These are phyloP conservation scores for Neobulgaria alba DNA, from an alignment of 2,329 filamentous ascomycete species.

Conservation along the genomic window DNA sequence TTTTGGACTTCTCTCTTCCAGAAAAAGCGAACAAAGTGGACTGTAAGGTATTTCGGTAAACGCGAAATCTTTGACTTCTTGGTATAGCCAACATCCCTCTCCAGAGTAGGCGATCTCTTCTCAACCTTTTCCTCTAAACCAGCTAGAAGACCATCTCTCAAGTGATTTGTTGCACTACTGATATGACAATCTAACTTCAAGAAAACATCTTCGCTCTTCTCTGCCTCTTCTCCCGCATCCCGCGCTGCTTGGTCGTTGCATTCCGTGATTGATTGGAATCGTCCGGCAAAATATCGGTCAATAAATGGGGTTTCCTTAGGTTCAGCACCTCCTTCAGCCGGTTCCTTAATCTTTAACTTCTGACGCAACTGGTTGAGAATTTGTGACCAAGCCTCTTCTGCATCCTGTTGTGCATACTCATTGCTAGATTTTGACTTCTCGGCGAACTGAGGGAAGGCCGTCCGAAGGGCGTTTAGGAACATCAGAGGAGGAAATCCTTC, in stretches of 20 bases:
- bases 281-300: slow-evolving; percentile 82
- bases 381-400: slow-evolving; percentile 96
- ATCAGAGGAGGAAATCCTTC: slow-evolving; percentile 74
- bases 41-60: slow-evolving; percentile 87
- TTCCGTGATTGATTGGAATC: slow-evolving; percentile 67
- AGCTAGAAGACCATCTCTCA: slow-evolving; percentile 78
- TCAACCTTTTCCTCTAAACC: slow-evolving; percentile 83
- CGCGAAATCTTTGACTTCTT: slow-evolving; percentile 86
- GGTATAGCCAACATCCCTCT: slow-evolving; percentile 74
- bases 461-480: slow-evolving; percentile 74
- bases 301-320: slow-evolving; percentile 61
- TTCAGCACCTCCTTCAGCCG: slow-evolving; percentile 37
- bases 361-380: slow-evolving; percentile 76
- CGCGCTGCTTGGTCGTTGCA: slow-evolving; percentile 76
- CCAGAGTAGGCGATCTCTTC: slow-evolving; percentile 74
- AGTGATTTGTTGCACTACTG: slow-evolving; percentile 74
- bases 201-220: slow-evolving; percentile 64
- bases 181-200: slow-evolving; percentile 97
- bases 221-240: slow-evolving; percentile 63
- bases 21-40: slow-evolving; percentile 97
- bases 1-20: slow-evolving; percentile 95
- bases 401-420: slow-evolving; percentile 95
- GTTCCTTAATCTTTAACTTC: slow-evolving; percentile 60
- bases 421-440: slow-evolving; percentile 75
- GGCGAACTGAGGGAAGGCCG: slow-evolving; percentile 83